A percentile compares a stretch with the other conserved stretches of the same genome.
These are phyloP conservation scores for Lepidium sativum DNA, from an alignment of 345 rosid species.

Conservation along the genomic window DNA sequence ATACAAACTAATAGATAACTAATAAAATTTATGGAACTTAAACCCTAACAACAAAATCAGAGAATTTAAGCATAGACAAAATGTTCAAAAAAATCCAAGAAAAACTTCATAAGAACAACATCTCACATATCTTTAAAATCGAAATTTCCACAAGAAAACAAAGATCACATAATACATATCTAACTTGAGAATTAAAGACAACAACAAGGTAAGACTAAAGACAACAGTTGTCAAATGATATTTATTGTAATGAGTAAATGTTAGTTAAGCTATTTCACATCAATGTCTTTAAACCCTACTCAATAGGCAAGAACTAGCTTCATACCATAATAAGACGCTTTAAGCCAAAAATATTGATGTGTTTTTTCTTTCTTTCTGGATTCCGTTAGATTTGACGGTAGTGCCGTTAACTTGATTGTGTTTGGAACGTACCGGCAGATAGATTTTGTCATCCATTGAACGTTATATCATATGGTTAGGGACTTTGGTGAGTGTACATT, in stretches of 20 bases:
- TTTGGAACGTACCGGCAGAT: conserved; percentile 21
- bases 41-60: too few species aligned
- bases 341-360: background rate
- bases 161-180: too few species aligned
- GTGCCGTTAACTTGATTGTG: conserved; percentile 8
- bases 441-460: conserved; percentile 12
- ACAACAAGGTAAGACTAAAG: too few species aligned
- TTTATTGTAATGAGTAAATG: background rate
- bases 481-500: conserved; percentile 11
- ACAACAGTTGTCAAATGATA: background rate
- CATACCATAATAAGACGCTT: background rate
- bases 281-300: background rate
- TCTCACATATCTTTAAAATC: too few species aligned
- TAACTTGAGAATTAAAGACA: too few species aligned
- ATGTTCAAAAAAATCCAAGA: too few species aligned
- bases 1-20: too few species aligned
- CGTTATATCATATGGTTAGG: background rate
- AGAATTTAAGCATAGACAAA: too few species aligned
- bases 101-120: too few species aligned
- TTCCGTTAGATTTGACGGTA: background rate
- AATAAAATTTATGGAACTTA: too few species aligned
- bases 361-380: background rate
- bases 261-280: background rate
- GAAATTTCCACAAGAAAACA: too few species aligned
- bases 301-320: background rate